Percentiles rank a stretch among this genome's conserved stretches.
phyloP scores from a whole-genome alignment of 306 rosid genomes.

The Rubus parviflorus region DNA sequence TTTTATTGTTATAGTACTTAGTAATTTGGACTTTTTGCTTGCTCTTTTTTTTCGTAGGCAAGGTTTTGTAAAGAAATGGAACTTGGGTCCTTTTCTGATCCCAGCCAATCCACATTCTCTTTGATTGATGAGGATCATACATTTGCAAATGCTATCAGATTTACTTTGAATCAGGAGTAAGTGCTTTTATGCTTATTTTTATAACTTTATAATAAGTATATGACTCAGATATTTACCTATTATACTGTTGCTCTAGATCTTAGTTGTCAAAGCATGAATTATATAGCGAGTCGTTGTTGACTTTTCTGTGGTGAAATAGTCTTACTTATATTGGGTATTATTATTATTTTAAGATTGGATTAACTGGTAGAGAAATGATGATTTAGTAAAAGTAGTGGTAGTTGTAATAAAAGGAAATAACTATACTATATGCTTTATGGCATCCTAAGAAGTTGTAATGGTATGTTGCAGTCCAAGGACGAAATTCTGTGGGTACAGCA shows the following conservation, averaged over 20 bases:
- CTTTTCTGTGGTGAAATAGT: neutral
- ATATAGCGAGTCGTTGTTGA: neutral
- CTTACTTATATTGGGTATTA: neutral
- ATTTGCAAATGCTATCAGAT: conserved; percentile 64
- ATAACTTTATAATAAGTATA: neutral
- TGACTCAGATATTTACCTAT: neutral
- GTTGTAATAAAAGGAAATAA: neutral
- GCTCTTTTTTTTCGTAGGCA: neutral
- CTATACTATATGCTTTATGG: conserved; percentile 1
- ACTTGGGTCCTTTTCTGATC: conserved; percentile 56
- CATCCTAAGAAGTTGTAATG: conserved; percentile 8
- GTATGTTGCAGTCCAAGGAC: conserved; percentile 67
- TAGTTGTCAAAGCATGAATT: conserved; percentile 4
- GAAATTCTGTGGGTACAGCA: conserved; percentile 75
- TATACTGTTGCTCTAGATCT: neutral
- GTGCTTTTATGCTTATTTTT: conserved; percentile 24
- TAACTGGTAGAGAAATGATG: neutral
- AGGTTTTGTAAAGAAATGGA: conserved; percentile 46
- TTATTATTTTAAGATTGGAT: neutral
- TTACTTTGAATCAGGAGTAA: conserved; percentile 75
- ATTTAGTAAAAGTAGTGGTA: neutral
- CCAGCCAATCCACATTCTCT: conserved; percentile 64
- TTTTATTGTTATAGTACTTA: neutral
- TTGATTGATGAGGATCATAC: conserved; percentile 74
- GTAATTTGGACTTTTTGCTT: neutral